These are phyloP conservation scores for Linnemannia zychae DNA, from an alignment of 192 early-diverging fungal genomes.

Conservation along the genomic window DNA sequence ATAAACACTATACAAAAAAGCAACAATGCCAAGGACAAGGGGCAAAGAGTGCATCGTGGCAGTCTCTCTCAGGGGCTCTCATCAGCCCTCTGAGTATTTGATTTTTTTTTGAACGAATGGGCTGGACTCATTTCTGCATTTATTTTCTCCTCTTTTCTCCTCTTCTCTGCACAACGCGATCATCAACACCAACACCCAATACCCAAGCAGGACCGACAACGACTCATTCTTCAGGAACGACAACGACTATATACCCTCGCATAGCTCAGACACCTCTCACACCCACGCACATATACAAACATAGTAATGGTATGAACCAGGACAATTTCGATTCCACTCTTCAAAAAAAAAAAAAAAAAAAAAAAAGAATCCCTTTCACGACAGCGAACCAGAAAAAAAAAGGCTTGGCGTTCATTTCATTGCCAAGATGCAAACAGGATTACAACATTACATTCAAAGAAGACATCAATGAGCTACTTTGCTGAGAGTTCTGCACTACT, in stretches of 20 bases:
- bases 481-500: not conserved
- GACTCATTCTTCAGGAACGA: not conserved
- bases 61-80: not conserved
- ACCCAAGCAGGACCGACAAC: not conserved
- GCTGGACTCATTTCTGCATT: not conserved
- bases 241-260: not conserved
- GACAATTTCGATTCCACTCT: not conserved
- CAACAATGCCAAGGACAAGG: too few species aligned
- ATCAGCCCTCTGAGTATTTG: not conserved
- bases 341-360: too few species aligned
- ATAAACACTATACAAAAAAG: not conserved
- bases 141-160: not conserved
- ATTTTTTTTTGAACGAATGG: not conserved
- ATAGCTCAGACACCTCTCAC: not conserved
- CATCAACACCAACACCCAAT: not conserved
- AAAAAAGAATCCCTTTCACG: too few species aligned
- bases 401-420: not conserved
- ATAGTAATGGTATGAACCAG: not conserved
- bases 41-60: not conserved
- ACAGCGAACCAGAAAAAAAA: not conserved
- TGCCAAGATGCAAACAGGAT: not conserved
- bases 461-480: not conserved
- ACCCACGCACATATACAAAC: not conserved
- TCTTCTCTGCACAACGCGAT: not conserved
- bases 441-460: not conserved